Evolutionary conservation across 345 rosid genomes (phyloP).

Genomic region (Eucalyptus marginata): DNA sequence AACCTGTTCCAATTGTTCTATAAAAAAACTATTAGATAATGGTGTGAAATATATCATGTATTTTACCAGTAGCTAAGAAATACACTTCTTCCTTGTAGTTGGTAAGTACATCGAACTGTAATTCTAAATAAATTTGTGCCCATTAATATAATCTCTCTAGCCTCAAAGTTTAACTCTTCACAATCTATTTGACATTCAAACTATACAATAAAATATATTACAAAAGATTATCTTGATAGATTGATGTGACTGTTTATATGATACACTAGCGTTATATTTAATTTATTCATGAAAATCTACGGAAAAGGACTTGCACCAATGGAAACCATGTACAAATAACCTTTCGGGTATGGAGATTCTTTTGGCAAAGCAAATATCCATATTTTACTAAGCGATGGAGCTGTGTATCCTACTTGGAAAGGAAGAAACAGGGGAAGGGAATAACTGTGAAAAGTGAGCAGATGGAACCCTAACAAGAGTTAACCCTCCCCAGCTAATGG

Average conservation of each 20-base stretch:
- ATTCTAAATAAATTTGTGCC: background rate
- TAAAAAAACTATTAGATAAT: background rate
- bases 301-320: background rate
- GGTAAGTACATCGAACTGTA: background rate
- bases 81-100: background rate
- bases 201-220: background rate
- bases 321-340: background rate
- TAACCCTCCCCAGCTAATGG: background rate
- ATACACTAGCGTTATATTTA: background rate
- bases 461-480: background rate
- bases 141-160: background rate
- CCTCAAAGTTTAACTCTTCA: background rate
- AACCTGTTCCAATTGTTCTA: rapidly evolving
- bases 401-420: background rate
- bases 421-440: background rate
- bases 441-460: background rate
- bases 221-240: background rate
- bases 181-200: background rate
- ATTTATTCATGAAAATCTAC: background rate
- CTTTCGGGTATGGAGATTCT: background rate
- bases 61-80: background rate
- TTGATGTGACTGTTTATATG: background rate
- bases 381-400: background rate
- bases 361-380: background rate
- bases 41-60: background rate